Evolutionary conservation across 805 yeast genomes (phyloP).

Genomic region (Metschnikowia reukaufii): DNA sequence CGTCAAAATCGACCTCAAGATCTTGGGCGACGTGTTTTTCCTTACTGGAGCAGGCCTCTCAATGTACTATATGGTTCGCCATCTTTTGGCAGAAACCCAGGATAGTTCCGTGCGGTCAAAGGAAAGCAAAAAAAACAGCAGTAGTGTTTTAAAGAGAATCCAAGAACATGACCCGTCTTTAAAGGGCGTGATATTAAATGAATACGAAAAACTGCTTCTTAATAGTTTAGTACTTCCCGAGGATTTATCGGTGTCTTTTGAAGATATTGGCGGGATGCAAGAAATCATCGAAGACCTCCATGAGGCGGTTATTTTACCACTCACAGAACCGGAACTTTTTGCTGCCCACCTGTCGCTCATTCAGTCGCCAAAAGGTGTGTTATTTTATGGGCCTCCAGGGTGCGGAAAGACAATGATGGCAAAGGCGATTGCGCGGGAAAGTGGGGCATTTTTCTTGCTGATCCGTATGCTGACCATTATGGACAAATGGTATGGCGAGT

Average conservation of each 20-base stretch:
- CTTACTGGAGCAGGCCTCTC: slow-evolving; percentile 65
- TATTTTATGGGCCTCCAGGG: slow-evolving; percentile 94
- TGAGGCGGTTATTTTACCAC: slow-evolving; percentile 86
- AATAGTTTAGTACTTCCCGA: slow-evolving; percentile 80
- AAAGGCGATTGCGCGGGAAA: slow-evolving; percentile 88
- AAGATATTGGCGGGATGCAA: slow-evolving; percentile 88
- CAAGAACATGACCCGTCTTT: slow-evolving; percentile 56
- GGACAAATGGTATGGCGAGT: slow-evolving; percentile 98
- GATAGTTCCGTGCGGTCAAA: slow-evolving; percentile 44
- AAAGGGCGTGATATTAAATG: slow-evolving; percentile 53
- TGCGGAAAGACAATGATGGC: slow-evolving; percentile 98
- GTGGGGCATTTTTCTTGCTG: slow-evolving; percentile 87
- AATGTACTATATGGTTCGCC: slow-evolving; percentile 59
- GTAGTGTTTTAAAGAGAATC: slow-evolving; percentile 37
- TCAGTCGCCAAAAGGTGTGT: slow-evolving; percentile 92
- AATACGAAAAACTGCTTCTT: slow-evolving; percentile 76
- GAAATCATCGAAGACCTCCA: slow-evolving; percentile 77
- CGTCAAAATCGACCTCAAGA: slow-evolving; percentile 38
- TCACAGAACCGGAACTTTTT: slow-evolving; percentile 71
- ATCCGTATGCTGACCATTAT: slow-evolving; percentile 89
- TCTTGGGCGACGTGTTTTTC: slow-evolving; percentile 41
- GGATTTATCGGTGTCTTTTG: slow-evolving; percentile 74
- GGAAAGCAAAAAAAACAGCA: slow-evolving; percentile 64
- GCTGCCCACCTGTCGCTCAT: slow-evolving; percentile 64
- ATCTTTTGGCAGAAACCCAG: slow-evolving; percentile 35